Evolutionary conservation across 169 alveolate genomes (phyloP), one percentile per base, ranked within the genome.

Genomic region (Hepatocystis sp.): DNA sequence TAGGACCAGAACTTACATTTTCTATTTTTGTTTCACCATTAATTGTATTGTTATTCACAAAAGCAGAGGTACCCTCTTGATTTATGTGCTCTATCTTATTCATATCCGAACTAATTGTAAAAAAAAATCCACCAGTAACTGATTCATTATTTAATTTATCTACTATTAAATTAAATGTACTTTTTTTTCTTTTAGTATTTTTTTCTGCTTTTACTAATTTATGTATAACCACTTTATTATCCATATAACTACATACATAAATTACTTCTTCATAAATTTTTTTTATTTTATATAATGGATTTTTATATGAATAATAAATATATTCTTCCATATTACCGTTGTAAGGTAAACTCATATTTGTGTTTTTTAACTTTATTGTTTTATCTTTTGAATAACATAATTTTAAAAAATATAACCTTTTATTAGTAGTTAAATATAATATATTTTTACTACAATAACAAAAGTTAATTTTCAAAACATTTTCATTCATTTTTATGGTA

Each of bases 341-440:
- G 0, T 19, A 25, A 30, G 89, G 89, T 5, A 81, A 66, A 36
- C 67, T 81, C 81, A 81, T 81, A 5, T 55, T 44, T 3, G 89
- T 81, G 28, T 81, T 81, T 47, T 56, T 32, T 8, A 81, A 30
- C 19, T 61, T 61, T 27, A 81, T n/a, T 1, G 67, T 61, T 81
- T 81, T 81, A 53, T 81, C 89, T 44, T 81, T 81, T 17, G 49
- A 47, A 34, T 46, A 28, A 0, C 21, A 11, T 8, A 61, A 53
- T 52, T 81, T 81, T 36, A 81, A 51, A 63, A 81, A 81, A 36
- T 61, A 81, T 47, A 81, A 36, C 28, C 89, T 81, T 21, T 40
- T 49, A 3, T 42, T 61, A 0, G 89, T 63, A 28, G 44, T 32
- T 49, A 81, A 25, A 61, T 60, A 61, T 61, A 81, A 21, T 1